Conservation (phyloP, 73 alveolate species). For the Uronychia setigera region DNA sequence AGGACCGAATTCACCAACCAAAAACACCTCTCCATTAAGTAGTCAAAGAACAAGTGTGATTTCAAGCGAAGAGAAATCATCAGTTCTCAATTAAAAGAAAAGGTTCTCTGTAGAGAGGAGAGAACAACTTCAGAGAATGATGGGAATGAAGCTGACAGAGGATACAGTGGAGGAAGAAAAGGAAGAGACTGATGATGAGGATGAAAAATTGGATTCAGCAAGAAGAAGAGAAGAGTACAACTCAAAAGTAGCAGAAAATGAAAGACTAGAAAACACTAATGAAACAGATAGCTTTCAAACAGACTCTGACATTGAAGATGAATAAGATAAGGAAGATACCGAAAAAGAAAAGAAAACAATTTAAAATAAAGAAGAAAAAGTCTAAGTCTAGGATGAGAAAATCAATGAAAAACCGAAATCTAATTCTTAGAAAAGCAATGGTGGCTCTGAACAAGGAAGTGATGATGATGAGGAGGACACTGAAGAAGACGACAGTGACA, state of each 20-base stretch:
- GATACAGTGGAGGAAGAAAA: background rate
- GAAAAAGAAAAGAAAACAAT: too few species aligned
- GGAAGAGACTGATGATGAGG: background rate
- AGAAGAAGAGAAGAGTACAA: background rate
- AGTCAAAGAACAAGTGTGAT: background rate
- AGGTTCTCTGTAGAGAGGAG: background rate
- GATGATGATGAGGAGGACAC: background rate
- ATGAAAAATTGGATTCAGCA: background rate
- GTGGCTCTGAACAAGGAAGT: background rate
- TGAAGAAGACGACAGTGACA: background rate
- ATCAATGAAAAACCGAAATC: too few species aligned
- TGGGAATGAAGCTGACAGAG: background rate
- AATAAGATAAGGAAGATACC: too few species aligned
- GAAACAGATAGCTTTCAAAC: background rate
- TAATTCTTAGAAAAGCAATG: background rate
- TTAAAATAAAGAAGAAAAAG: too few species aligned
- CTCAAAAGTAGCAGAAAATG: background rate
- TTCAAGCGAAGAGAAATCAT: background rate
- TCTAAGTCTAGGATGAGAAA: too few species aligned
- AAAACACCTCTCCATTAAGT: background rate
- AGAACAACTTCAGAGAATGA: background rate
- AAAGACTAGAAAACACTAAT: background rate
- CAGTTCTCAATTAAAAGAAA: background rate
- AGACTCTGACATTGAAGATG: background rate
- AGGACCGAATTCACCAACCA: background rate